phyloP scores from a whole-genome alignment of 495 filamentous ascomycete genomes.

The Xylaria longipes region DNA sequence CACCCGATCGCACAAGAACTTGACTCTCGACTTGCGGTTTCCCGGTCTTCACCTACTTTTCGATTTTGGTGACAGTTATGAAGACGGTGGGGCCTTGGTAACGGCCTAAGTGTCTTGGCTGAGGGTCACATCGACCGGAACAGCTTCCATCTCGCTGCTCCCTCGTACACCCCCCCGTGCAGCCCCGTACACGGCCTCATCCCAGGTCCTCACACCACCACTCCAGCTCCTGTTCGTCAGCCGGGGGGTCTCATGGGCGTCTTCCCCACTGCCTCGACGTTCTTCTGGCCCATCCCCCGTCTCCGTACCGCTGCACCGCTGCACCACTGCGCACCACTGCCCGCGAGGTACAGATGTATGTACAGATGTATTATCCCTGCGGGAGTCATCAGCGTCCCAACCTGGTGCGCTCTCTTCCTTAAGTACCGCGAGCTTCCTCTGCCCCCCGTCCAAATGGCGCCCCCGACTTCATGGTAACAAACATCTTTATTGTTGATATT shows the following conservation, averaged over 20 bases:
- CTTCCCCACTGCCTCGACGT: slow-evolving; percentile 38
- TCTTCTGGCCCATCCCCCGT: slow-evolving; percentile 28
- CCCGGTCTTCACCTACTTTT: slow-evolving; percentile 27
- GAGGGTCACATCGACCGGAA: slow-evolving; percentile 42
- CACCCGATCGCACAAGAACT: not conserved
- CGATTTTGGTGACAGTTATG: slow-evolving; percentile 11
- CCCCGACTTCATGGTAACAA: slow-evolving; percentile 31
- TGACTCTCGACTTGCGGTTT: too few relatives aligned
- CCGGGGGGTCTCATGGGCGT: slow-evolving; percentile 36
- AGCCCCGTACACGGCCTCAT: slow-evolving; percentile 24
- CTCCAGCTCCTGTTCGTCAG: slow-evolving; percentile 39
- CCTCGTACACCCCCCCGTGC: slow-evolving; percentile 24
- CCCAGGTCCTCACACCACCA: slow-evolving; percentile 34
- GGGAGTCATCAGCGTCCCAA: slow-evolving; percentile 25
- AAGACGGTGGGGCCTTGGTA: slow-evolving; percentile 35
- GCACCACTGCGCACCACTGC: not conserved
- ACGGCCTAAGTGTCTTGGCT: slow-evolving; percentile 38
- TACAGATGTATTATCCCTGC: slow-evolving; percentile 24
- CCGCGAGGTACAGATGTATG: not conserved
- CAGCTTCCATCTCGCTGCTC: slow-evolving; percentile 39
- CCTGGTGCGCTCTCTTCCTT: slow-evolving; percentile 22
- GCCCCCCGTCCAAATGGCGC: slow-evolving; percentile 23
- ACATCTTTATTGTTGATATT: slow-evolving; percentile 28
- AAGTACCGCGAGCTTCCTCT: slow-evolving; percentile 27
- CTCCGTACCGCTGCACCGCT: slow-evolving; percentile 22